Percentiles rank a stretch among this genome's conserved stretches.
phyloP scores from a whole-genome alignment of 108 stramenopile species.

The Cyclotella baltica region DNA sequence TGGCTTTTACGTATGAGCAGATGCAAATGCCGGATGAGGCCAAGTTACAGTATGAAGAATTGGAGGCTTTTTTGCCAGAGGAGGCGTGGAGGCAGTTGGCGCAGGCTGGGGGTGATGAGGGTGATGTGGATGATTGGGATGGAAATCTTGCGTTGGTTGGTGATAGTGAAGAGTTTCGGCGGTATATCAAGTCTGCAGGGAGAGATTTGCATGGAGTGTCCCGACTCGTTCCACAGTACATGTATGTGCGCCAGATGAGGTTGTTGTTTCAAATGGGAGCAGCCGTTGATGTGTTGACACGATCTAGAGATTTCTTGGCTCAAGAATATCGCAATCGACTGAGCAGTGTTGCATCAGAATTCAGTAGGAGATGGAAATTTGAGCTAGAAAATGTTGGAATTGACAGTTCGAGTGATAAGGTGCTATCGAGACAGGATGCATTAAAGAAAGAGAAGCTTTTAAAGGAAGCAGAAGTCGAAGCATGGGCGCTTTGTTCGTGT shows the following conservation, averaged over 20 bases:
- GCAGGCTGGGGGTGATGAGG: not conserved
- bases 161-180: constrained; percentile 66
- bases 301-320: constrained; percentile 65
- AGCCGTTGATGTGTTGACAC: constrained; percentile 61
- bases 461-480: constrained; percentile 56
- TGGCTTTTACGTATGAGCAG: constrained; percentile 87
- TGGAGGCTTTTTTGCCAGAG: constrained; percentile 74
- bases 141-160: constrained; percentile 65
- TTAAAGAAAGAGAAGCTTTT: constrained; percentile 33
- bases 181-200: constrained; percentile 50
- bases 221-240: constrained; percentile 63
- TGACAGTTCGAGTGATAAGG: constrained; percentile 25
- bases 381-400: constrained; percentile 34
- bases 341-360: constrained; percentile 27
- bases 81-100: constrained; percentile 45
- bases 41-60: constrained; percentile 82
- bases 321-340: constrained; percentile 51
- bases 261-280: constrained; percentile 71
- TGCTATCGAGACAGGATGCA: constrained; percentile 16
- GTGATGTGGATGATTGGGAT: constrained; percentile 14
- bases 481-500: constrained; percentile 73
- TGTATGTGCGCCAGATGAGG: constrained; percentile 72
- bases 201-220: constrained; percentile 59
- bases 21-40: constrained; percentile 82
- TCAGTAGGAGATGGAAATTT: constrained; percentile 29